Evolutionary conservation across 768 basidiomycete species (phyloP).

Genomic region (Suillus lakei): DNA sequence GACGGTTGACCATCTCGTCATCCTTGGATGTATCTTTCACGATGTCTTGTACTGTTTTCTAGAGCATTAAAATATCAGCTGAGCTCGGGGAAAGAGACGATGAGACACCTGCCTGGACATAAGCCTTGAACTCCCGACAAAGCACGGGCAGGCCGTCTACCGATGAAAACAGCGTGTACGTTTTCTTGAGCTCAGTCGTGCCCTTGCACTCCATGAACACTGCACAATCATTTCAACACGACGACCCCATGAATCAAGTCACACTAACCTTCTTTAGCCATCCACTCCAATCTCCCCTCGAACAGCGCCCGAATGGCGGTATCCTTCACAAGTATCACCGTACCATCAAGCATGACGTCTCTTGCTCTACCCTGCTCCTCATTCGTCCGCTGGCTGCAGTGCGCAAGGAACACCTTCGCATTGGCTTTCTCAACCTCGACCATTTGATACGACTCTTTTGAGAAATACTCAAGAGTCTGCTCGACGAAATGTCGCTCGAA

Average conservation of each 20-base stretch:
- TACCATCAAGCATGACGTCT: constrained; percentile 53
- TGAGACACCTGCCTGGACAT: constrained; percentile 54
- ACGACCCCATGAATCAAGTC: constrained; percentile 33
- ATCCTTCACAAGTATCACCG: constrained; percentile 54
- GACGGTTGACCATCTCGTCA: constrained; percentile 76
- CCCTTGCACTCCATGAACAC: constrained; percentile 59
- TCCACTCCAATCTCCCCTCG: constrained; percentile 46
- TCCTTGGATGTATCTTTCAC: constrained; percentile 67
- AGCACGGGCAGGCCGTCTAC: constrained; percentile 60
- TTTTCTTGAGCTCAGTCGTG: constrained; percentile 45
- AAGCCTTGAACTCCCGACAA: constrained; percentile 61
- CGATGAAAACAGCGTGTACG: constrained; percentile 68
- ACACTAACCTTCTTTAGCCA: constrained; percentile 43
- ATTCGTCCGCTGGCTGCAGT: constrained; percentile 47
- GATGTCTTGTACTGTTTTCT: constrained; percentile 66
- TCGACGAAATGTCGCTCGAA: constrained; percentile 64
- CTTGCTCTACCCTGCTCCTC: constrained; percentile 64
- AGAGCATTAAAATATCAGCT: background rate
- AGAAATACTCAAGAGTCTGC: constrained; percentile 57
- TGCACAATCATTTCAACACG: constrained; percentile 31
- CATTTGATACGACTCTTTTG: constrained; percentile 48
- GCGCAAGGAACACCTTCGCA: constrained; percentile 58
- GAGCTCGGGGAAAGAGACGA: constrained; percentile 1
- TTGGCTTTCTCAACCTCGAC: constrained; percentile 35
- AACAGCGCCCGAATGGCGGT: constrained; percentile 60